These are phyloP conservation scores for Geosmithia flava DNA, from an alignment of 2,329 filamentous ascomycete species.

Conservation along the genomic window DNA sequence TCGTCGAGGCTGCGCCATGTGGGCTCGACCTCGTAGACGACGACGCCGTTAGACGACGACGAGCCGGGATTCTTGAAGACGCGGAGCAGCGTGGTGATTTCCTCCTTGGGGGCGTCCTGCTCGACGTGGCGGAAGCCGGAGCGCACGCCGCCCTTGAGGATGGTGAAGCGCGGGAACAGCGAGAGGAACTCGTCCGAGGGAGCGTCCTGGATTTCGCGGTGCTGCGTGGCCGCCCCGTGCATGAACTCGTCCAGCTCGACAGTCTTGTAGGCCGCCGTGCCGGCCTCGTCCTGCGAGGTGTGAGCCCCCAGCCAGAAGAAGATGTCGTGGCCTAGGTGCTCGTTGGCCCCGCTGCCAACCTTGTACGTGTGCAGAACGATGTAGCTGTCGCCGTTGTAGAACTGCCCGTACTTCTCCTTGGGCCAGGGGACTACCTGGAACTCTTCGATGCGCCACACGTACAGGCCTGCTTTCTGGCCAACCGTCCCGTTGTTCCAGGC, in stretches of 20 bases:
- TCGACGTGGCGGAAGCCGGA: slow-evolving; percentile 55
- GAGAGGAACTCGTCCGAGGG: slow-evolving; percentile 47
- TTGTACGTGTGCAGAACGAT: slow-evolving; percentile 50
- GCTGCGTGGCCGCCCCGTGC: slow-evolving; percentile 46
- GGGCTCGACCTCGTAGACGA: slow-evolving; percentile 53
- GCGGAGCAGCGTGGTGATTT: slow-evolving; percentile 41
- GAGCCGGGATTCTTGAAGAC: slow-evolving; percentile 47
- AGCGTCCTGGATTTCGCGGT: slow-evolving; percentile 48
- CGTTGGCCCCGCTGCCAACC: slow-evolving; percentile 20
- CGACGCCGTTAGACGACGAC: slow-evolving; percentile 27
- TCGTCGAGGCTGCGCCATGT: slow-evolving; percentile 51
- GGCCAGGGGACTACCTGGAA: slow-evolving; percentile 54
- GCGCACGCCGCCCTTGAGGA: slow-evolving; percentile 46
- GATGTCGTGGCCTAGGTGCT: slow-evolving; percentile 45
- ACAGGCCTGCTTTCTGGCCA: slow-evolving; percentile 39
- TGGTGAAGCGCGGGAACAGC: slow-evolving; percentile 47
- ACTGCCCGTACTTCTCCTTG: slow-evolving; percentile 40
- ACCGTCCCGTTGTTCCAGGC: slow-evolving; percentile 51
- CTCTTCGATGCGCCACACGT: slow-evolving; percentile 55
- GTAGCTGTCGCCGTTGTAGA: slow-evolving; percentile 58
- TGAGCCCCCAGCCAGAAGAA: slow-evolving; percentile 59
- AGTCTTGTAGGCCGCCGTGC: slow-evolving; percentile 58
- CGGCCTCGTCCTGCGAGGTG: slow-evolving; percentile 57
- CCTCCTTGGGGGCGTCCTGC: slow-evolving; percentile 19
- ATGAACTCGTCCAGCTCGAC: slow-evolving; percentile 59